Evolutionary conservation across 176 grass and related monocot species (phyloP), one percentile per base, ranked within the genome.

Genomic region (Saccharum spontaneum): DNA sequence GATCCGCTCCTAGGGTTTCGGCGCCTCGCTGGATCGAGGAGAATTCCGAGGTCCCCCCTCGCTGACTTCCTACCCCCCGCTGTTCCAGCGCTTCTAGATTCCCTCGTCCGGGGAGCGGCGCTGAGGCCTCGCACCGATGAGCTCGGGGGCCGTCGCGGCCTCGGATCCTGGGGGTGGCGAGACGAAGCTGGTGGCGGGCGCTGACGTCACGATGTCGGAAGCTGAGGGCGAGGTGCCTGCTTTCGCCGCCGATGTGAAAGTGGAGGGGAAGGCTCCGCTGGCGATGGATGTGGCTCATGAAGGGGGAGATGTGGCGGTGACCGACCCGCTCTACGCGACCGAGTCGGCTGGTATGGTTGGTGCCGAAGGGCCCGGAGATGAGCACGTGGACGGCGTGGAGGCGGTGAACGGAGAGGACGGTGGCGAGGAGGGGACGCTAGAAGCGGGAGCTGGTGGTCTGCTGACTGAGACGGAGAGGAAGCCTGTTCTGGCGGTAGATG

Each of bases 1-100:
- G 84, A 83, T 87, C 80, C 69, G 75, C 4, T 2, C 31, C 84
- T 90, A 87, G 85, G 89, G 89, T 90, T 90, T 87, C 49, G 15
- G 63, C 38, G 18, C 30, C 18, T 1, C 6, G 43, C 83, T 28
- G 82, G 88, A 90, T 90, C 88, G 88, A 83, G 84, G 18, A 55
- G 50, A 86, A 67, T 74, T 86, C 68, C 55, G 67, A 90, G 79
- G 54, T 79, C 36, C 79, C 44, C 15, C 43, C 6, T 67, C 48
- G 45, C 84, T 87, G 79, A 86, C 13, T 65, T 73, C 16, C 36
- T 59, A 22, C 46, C 4, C 16, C 5, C 13, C 12, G 20, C 79
- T 71, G 74, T 86, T 52, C 17, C 30, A 14, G 43, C 33, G 52
- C 49, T n/a, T 17, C 28, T 69, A 87, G 85, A 75, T 90, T 80